Percentiles rank a stretch among this genome's conserved stretches.
These are phyloP conservation scores for Scutellaria barbata DNA, from an alignment of 257 asterid species.

Conservation along the genomic window DNA sequence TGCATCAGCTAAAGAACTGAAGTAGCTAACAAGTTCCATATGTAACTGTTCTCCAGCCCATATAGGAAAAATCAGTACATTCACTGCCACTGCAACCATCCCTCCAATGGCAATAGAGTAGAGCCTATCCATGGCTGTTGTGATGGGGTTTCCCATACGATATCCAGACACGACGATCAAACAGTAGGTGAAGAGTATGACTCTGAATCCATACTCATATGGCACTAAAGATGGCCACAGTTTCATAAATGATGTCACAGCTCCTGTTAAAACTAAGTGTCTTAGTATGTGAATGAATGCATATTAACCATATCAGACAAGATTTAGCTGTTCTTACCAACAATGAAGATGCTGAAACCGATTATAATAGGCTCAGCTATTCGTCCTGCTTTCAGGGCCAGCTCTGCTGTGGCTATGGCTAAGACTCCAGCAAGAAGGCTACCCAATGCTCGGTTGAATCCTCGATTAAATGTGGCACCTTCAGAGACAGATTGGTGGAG, in stretches of 20 bases:
- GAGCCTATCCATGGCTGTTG: conserved; percentile 66
- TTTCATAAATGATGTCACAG: conserved; percentile 69
- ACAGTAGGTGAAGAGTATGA: conserved; percentile 70
- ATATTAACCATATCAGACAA: neutral
- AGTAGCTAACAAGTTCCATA: conserved; percentile 62
- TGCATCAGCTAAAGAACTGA: conserved; percentile 63
- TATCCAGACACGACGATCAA: conserved; percentile 75
- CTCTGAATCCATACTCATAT: conserved; percentile 73
- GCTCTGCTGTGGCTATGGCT: conserved; percentile 53
- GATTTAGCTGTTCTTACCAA: conserved; percentile 46
- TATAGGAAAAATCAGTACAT: conserved; percentile 60
- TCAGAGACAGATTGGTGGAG: conserved; percentile 9
- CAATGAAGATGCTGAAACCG: conserved; percentile 70
- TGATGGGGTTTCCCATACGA: conserved; percentile 68
- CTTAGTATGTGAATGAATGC: neutral
- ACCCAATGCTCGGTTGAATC: conserved; percentile 75
- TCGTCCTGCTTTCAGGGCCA: conserved; percentile 58
- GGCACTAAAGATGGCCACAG: conserved; percentile 69
- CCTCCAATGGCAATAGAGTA: conserved; percentile 80
- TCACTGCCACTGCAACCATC: conserved; percentile 61
- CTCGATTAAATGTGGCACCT: conserved; percentile 75
- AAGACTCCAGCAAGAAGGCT: conserved; percentile 68
- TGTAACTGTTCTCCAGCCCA: conserved; percentile 86
- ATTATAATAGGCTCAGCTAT: conserved; percentile 64
- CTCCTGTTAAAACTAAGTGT: conserved; percentile 42